Evolutionary conservation across 2,329 filamentous ascomycete genomes (phyloP).

Genomic region (Aspergillus ustus): DNA sequence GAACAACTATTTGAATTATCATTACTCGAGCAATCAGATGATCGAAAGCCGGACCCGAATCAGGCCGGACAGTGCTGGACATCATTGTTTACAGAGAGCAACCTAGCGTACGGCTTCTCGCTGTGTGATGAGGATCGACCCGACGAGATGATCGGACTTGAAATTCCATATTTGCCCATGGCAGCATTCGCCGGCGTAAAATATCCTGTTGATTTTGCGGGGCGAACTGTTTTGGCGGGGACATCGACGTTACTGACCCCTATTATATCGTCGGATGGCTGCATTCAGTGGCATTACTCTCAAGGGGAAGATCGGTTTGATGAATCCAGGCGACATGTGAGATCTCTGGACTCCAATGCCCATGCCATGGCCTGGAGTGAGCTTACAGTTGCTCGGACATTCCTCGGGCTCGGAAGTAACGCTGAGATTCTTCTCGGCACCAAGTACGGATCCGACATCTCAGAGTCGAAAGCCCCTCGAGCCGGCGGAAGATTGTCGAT

Average conservation of each 20-base stretch:
- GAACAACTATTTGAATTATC: neutral
- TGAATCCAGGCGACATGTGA: too few relatives aligned
- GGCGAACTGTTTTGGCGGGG: neutral
- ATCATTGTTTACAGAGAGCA: neutral
- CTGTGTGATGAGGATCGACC: conserved; percentile 1
- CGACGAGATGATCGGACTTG: neutral
- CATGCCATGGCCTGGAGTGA: too few relatives aligned
- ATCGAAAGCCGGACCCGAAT: neutral
- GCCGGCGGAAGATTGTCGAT: neutral
- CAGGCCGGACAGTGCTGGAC: neutral
- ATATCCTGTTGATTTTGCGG: neutral
- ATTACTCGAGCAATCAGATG: neutral
- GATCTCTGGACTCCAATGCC: too few relatives aligned
- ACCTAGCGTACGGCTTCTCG: neutral
- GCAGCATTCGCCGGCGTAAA: neutral
- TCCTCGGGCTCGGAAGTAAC: neutral
- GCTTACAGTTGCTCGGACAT: too few relatives aligned
- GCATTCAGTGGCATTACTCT: too few relatives aligned
- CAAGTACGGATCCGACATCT: neutral
- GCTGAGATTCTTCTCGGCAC: neutral
- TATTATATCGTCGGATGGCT: too few relatives aligned
- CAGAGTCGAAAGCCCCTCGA: neutral
- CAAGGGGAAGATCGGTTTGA: too few relatives aligned
- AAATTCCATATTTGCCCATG: neutral
- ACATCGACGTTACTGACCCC: too few relatives aligned